These are phyloP conservation scores for Scutellaria minor DNA, from an alignment of 257 asterid genomes.

Conservation along the genomic window DNA sequence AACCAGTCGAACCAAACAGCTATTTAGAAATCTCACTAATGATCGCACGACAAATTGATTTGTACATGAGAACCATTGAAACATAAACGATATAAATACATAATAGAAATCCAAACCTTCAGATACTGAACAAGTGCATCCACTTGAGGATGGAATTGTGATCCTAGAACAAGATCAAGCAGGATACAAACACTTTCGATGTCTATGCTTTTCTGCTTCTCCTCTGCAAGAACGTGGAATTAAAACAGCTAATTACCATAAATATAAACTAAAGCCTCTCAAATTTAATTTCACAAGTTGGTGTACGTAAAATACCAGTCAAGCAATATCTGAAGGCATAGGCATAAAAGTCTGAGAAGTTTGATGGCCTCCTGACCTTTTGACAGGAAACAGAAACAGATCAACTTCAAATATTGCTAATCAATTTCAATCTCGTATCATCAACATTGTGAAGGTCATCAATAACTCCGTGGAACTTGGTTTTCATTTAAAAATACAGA, in stretches of 20 bases:
- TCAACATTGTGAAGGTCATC: not conserved
- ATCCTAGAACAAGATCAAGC: constrained; percentile 75
- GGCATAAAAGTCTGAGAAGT: constrained; percentile 67
- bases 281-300: constrained; percentile 14
- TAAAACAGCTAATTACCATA: constrained; percentile 20
- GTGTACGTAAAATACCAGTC: constrained; percentile 54
- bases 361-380: constrained; percentile 69
- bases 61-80: not conserved
- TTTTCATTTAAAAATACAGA: constrained; percentile 11
- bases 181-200: constrained; percentile 71
- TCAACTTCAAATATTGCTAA: constrained; percentile 18
- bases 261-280: not conserved
- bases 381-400: constrained; percentile 30
- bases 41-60: constrained; percentile 1
- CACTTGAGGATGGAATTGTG: constrained; percentile 63
- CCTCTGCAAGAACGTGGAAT: constrained; percentile 60
- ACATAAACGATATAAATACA: not conserved
- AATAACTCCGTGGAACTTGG: constrained; percentile 16
- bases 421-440: constrained; percentile 12
- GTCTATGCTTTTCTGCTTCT: constrained; percentile 80
- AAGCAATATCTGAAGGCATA: constrained; percentile 76
- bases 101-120: constrained; percentile 52
- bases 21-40: not conserved
- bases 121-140: constrained; percentile 71
- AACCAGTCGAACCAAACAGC: not conserved